phyloP scores from a whole-genome alignment of 2,329 filamentous ascomycete genomes.

The Beauveria sp. region DNA sequence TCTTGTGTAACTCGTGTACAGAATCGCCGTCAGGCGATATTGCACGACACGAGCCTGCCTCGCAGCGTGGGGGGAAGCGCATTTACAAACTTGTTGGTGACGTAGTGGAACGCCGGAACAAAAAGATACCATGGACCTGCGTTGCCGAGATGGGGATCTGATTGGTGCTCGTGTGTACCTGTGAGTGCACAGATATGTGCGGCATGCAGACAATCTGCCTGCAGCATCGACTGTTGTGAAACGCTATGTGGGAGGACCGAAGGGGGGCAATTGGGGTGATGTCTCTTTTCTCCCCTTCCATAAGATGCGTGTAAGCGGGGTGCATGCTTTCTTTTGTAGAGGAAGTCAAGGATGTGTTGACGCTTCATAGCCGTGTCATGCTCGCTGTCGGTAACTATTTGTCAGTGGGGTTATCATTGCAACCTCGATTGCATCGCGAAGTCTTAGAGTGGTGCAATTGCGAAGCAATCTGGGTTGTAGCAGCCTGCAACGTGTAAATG shows the following conservation, averaged over 20 bases:
- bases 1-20: neutral
- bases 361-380: neutral
- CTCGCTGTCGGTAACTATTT: neutral
- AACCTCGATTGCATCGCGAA: neutral
- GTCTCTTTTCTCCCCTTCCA: conserved; percentile 4
- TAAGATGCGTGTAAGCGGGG: neutral
- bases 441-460: neutral
- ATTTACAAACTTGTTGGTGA: neutral
- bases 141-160: neutral
- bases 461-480: neutral
- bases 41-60: neutral
- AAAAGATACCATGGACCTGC: neutral
- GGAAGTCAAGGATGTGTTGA: neutral
- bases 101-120: neutral
- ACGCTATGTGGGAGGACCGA: neutral
- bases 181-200: neutral
- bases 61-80: neutral
- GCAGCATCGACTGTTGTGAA: neutral
- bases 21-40: neutral
- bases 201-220: neutral
- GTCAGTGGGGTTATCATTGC: neutral
- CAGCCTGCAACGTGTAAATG: neutral
- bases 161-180: neutral
- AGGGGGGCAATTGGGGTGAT: neutral
- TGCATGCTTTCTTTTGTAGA: neutral